These are phyloP conservation scores for Ophiocordyceps polyrhachis-furcata DNA, from an alignment of 2,329 filamentous ascomycete genomes.

Conservation along the genomic window DNA sequence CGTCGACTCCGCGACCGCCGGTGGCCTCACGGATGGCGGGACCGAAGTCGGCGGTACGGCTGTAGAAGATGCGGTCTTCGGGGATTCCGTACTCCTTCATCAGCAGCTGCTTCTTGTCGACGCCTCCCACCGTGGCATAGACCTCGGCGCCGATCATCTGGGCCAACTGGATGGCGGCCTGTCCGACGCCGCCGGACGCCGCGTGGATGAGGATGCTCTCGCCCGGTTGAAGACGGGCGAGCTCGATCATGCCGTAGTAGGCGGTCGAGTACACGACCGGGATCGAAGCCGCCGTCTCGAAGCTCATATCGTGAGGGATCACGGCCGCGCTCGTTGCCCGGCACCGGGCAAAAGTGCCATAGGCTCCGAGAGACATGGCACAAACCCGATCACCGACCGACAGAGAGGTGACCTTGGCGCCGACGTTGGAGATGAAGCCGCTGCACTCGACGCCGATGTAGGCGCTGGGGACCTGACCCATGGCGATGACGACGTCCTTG, in stretches of 20 bases:
- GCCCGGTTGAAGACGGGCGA: constrained; percentile 17
- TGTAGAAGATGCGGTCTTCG: constrained; percentile 12
- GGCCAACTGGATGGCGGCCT: constrained; percentile 19
- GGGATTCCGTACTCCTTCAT: constrained; percentile 18
- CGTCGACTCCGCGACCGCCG: constrained; percentile 42
- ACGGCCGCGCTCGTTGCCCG: constrained; percentile 14
- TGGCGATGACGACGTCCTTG: constrained; percentile 25
- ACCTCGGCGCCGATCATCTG: constrained; percentile 20
- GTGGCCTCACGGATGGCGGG: constrained; percentile 8
- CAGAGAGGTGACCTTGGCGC: constrained; percentile 40
- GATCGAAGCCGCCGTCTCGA: constrained; percentile 19
- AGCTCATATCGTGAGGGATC: constrained; percentile 18
- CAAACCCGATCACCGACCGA: constrained; percentile 60
- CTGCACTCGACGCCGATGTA: constrained; percentile 21
- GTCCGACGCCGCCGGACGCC: constrained; percentile 19
- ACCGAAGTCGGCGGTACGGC: constrained; percentile 8
- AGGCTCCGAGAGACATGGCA: constrained; percentile 15
- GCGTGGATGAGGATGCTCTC: constrained; percentile 22
- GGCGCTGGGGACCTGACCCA: constrained; percentile 16
- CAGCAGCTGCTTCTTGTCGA: constrained; percentile 18
- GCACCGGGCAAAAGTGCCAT: constrained; percentile 15
- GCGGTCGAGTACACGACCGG: constrained; percentile 23
- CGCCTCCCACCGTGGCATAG: constrained; percentile 21
- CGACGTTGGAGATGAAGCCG: constrained; percentile 27
- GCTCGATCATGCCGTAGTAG: constrained; percentile 18